A percentile compares a stretch with the other conserved stretches of the same genome.
Conservation (phyloP, 345 rosid genomes). For the Excoecaria agallocha region DNA sequence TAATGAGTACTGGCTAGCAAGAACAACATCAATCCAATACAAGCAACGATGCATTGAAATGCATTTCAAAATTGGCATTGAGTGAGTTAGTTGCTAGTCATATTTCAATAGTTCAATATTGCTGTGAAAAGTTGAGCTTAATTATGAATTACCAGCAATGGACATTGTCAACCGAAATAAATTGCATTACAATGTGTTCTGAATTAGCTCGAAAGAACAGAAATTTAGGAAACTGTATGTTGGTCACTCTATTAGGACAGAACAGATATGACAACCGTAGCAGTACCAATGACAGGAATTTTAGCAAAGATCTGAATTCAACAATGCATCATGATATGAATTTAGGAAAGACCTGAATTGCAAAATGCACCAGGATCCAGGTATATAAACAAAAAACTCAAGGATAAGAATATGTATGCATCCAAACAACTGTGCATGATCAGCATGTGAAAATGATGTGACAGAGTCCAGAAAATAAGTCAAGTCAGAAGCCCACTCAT, state of each 20-base stretch:
- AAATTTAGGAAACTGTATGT: neutral
- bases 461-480: conserved; percentile 1
- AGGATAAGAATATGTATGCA: neutral
- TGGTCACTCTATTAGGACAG: neutral
- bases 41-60: no score
- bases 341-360: neutral
- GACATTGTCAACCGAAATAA: conserved; percentile 1
- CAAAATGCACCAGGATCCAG: neutral
- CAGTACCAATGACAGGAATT: neutral
- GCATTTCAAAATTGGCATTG: no score
- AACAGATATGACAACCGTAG: neutral
- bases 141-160: neutral
- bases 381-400: neutral
- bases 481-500: conserved; percentile 4
- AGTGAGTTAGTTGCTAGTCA: no score
- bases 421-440: neutral
- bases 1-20: no score
- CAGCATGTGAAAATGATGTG: neutral
- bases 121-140: neutral
- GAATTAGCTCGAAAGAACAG: neutral
- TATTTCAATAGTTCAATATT: no score
- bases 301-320: neutral
- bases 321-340: neutral
- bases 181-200: neutral
- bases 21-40: no score